Percentiles rank a stretch among this genome's conserved stretches.
These are phyloP conservation scores for Pholiota conissans DNA, from an alignment of 768 basidiomycete species.

Conservation along the genomic window DNA sequence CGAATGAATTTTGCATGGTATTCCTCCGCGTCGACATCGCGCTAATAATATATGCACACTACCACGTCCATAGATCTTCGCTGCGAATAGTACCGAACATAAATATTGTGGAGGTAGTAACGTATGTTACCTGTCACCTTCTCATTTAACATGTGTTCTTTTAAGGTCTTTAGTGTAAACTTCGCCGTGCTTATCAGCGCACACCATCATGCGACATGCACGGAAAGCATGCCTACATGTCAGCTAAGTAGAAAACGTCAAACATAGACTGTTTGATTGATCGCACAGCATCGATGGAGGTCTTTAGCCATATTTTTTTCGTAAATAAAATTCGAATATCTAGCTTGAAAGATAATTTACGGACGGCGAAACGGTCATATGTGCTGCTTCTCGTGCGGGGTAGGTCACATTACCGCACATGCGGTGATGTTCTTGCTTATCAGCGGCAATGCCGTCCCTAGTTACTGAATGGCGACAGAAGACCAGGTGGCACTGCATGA, in stretches of 20 bases:
- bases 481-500: not conserved
- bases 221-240: not conserved
- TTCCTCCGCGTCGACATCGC: too few species aligned
- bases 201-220: not conserved
- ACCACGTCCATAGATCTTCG: too few species aligned
- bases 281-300: not conserved
- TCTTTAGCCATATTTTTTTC: not conserved
- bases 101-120: too few species aligned
- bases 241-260: not conserved
- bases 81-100: too few species aligned
- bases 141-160: too few species aligned
- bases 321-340: not conserved
- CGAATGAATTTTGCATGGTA: too few species aligned
- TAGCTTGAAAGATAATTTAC: not conserved
- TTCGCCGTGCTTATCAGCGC: not conserved
- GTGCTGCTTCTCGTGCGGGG: not conserved
- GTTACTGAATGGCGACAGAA: not conserved
- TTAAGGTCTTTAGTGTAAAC: too few species aligned
- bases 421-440: not conserved
- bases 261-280: not conserved
- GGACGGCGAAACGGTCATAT: not conserved
- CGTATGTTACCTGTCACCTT: too few species aligned
- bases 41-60: too few species aligned
- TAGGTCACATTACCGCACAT: conserved; percentile 2
- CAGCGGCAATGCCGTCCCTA: not conserved